These are phyloP conservation scores for Vitis hybrid DNA, from an alignment of 177 flowering plant genomes.

Conservation along the genomic window DNA sequence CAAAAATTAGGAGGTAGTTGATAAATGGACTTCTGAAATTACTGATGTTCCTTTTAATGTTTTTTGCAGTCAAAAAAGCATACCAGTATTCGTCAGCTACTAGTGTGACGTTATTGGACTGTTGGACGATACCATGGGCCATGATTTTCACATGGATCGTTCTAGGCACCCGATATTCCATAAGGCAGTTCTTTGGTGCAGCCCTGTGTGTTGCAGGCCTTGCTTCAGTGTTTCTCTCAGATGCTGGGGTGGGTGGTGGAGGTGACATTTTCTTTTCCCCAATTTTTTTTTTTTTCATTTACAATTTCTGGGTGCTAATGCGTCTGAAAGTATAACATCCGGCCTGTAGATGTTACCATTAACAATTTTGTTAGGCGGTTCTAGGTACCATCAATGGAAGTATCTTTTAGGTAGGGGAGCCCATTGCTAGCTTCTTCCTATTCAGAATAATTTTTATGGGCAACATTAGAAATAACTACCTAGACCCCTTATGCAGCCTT, in stretches of 20 bases:
- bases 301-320: too few species aligned
- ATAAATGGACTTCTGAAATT: not conserved
- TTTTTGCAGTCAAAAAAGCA: constrained; percentile 67
- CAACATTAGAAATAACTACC: too few species aligned
- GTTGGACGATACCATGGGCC: constrained; percentile 77
- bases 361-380: too few species aligned
- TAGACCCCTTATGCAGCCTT: too few species aligned
- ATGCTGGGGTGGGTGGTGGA: constrained; percentile 64
- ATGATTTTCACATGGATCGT: constrained; percentile 69
- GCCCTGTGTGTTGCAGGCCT: constrained; percentile 64
- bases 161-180: constrained; percentile 64
- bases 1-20: too few species aligned
- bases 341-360: too few species aligned
- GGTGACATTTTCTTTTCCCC: constrained; percentile 34
- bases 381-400: too few species aligned
- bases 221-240: constrained; percentile 72
- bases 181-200: constrained; percentile 64
- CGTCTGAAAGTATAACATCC: too few species aligned
- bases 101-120: constrained; percentile 80
- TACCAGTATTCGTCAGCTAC: constrained; percentile 77
- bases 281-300: not conserved
- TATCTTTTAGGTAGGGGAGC: too few species aligned
- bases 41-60: not conserved
- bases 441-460: too few species aligned
- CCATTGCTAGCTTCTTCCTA: too few species aligned